These are phyloP conservation scores for Rhizopogon vinicolor DNA, from an alignment of 768 basidiomycete genomes.

Conservation along the genomic window DNA sequence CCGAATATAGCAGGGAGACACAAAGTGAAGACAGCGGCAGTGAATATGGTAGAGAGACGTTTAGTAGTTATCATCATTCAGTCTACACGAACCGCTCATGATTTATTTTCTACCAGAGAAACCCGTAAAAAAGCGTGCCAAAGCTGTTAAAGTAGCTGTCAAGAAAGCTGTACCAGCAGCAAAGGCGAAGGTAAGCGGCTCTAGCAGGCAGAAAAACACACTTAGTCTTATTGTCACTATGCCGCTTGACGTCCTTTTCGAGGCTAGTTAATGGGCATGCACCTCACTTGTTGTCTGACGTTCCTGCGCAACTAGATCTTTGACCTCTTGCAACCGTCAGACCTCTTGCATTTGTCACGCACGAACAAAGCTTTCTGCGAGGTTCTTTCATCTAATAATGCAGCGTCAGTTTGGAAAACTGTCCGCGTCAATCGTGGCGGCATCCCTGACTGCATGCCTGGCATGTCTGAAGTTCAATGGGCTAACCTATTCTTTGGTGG, in stretches of 20 bases:
- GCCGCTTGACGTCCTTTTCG: slow-evolving; percentile 24
- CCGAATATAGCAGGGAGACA: background rate
- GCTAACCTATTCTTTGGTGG: slow-evolving; percentile 21
- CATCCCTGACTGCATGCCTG: slow-evolving; percentile 18
- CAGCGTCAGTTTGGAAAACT: slow-evolving; percentile 22
- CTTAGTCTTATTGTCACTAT: slow-evolving; percentile 11
- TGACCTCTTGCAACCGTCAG: slow-evolving; percentile 22
- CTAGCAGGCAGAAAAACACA: slow-evolving; percentile 1
- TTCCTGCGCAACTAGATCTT: slow-evolving; percentile 19
- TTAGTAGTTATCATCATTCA: background rate
- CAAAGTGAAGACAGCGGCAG: background rate
- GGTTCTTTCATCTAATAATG: slow-evolving; percentile 15
- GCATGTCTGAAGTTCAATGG: slow-evolving; percentile 23
- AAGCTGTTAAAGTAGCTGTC: background rate
- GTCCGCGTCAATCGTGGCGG: slow-evolving; percentile 1
- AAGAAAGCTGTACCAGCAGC: background rate
- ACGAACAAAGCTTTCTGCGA: slow-evolving; percentile 23
- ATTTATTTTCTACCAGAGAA: background rate
- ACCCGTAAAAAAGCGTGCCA: background rate
- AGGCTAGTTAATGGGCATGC: slow-evolving; percentile 11
- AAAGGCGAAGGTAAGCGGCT: background rate
- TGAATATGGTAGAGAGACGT: background rate
- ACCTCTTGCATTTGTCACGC: slow-evolving; percentile 25
- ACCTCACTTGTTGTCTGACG: background rate
- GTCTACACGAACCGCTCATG: background rate